A percentile compares a stretch with the other conserved stretches of the same genome.
Conservation (phyloP, 1,139 yeast genomes). For the Diutina rugosa region DNA sequence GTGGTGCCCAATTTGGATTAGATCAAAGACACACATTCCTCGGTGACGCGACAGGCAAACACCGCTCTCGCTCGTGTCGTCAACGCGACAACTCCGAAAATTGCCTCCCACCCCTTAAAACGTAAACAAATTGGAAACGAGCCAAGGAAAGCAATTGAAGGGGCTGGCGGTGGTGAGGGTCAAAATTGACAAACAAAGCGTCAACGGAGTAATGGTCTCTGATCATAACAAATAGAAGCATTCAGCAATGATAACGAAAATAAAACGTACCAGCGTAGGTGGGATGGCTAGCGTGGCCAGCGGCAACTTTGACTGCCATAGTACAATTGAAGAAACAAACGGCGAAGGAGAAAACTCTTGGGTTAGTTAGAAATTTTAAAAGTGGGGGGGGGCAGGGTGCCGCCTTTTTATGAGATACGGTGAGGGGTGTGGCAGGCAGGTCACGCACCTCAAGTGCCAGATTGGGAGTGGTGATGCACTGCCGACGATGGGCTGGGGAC, state of each 20-base stretch:
- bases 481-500: background rate
- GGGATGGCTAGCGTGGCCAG: conserved; percentile 21
- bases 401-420: background rate
- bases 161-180: too few relatives aligned
- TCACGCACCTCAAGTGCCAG: background rate
- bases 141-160: too few relatives aligned
- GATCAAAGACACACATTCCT: too few relatives aligned
- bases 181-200: too few relatives aligned
- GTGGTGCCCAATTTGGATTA: background rate
- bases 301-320: conserved; percentile 13
- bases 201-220: too few relatives aligned
- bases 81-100: too few relatives aligned
- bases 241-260: background rate
- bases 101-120: too few relatives aligned
- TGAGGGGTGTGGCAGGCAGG: background rate
- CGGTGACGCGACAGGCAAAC: too few relatives aligned
- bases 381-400: background rate
- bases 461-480: background rate
- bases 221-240: conserved; percentile 2
- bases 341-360: background rate
- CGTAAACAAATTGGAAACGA: too few relatives aligned
- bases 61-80: too few relatives aligned
- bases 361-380: too few relatives aligned
- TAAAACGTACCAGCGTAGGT: conserved; percentile 38
- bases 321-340: conserved; percentile 13